Evolutionary conservation across 148 eudicot genomes (phyloP).

Genomic region (Gaultheria prostrata): DNA sequence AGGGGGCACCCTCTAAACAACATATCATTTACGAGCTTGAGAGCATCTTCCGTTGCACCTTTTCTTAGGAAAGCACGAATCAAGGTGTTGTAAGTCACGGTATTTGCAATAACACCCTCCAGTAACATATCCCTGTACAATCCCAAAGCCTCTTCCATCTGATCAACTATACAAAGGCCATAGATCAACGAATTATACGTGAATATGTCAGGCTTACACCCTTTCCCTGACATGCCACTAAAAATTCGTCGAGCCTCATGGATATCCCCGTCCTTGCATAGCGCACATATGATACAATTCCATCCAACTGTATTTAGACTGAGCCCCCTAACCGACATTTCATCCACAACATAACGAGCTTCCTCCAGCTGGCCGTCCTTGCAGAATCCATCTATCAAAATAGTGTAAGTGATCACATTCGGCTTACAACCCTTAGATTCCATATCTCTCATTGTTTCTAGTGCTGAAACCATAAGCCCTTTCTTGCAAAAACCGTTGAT

Average conservation of each 20-base stretch:
- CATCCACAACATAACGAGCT: constrained; percentile 46
- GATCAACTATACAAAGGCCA: constrained; percentile 69
- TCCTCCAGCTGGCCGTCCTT: constrained; percentile 57
- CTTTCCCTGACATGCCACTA: constrained; percentile 48
- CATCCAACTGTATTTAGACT: constrained; percentile 65
- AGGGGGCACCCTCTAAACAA: constrained; percentile 73
- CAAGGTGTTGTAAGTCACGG: constrained; percentile 79
- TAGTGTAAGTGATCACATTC: constrained; percentile 60
- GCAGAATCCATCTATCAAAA: constrained; percentile 70
- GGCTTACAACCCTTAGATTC: constrained; percentile 54
- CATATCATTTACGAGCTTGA: constrained; percentile 87
- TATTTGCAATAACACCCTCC: constrained; percentile 90
- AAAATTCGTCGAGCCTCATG: constrained; percentile 53
- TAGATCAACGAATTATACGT: constrained; percentile 76
- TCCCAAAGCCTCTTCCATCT: constrained; percentile 65
- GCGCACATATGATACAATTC: constrained; percentile 68
- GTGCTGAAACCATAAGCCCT: constrained; percentile 52
- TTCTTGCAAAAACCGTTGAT: constrained; percentile 69
- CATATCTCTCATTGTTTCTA: constrained; percentile 57
- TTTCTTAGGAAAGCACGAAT: constrained; percentile 69
- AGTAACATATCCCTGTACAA: constrained; percentile 71
- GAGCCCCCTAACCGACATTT: constrained; percentile 67
- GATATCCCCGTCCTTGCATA: constrained; percentile 59
- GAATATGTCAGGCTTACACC: constrained; percentile 73
- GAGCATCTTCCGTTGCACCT: constrained; percentile 60